Evolutionary conservation across 768 basidiomycete genomes (phyloP), one percentile per base, ranked within the genome.

Genomic region (Gymnopilus junonius): DNA sequence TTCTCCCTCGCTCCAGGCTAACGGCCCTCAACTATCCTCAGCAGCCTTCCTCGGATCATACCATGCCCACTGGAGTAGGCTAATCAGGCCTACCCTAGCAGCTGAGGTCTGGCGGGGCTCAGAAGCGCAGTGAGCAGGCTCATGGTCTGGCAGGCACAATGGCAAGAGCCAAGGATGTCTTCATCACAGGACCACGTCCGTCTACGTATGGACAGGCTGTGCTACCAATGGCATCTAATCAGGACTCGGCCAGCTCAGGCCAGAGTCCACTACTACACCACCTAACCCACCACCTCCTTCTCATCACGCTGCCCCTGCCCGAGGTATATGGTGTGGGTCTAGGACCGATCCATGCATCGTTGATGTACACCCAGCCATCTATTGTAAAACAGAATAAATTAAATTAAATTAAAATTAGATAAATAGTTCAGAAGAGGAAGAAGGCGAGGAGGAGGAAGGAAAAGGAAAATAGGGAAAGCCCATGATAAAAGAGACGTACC

Each of bases 321-420:
- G 75, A 82, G 72, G 77, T 79, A 76, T 78, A 79, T 40, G 74
- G 80, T 70, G 72, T 65, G 65, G 70, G 75, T 39, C 71, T 75
- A 59, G 86, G 79, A 59, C 87, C 80, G 4, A 85, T 76, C 93
- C 93, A 94, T 0, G 82, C 77, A 61, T 93, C 92, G 64, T 92
- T 90, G 8, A 89, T 89, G 69, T 94, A 94, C 14, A 91, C 85
- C 92, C 93, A 94, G 3, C 91, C 93, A 68, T 86, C 91, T 88
- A 55, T 25, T 59, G 0, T 48, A 8, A 51, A 63, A 21, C 8
- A 17, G 34, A 2, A 34, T n/a, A 21, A 17, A 8, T 7, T 4
- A 34, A 12, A 7, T 8, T 5, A 32, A 34, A 35, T 14, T 3
- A 46, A 27, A 25, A 4, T 21, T 14, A 23, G 21, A 54, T 7